phyloP scores from a whole-genome alignment of 495 filamentous ascomycete genomes.

The Chaetomidium leptoderma region DNA sequence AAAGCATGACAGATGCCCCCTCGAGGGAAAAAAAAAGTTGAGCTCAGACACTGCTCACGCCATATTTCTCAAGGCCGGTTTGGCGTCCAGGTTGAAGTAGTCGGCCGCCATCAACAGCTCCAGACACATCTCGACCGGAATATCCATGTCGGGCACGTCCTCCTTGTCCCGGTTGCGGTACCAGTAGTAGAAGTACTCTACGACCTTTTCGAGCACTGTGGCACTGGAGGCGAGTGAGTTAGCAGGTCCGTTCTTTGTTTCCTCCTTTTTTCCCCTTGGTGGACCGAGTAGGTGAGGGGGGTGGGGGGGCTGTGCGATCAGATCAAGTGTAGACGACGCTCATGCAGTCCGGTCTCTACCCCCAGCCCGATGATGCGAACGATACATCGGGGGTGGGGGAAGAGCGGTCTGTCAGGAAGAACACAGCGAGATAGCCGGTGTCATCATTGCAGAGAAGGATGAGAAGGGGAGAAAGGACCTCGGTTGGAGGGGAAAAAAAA shows the following conservation, averaged over 20 bases:
- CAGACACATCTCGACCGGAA: conserved; percentile 79
- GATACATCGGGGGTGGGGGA: not conserved
- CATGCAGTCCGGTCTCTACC: conserved; percentile 39
- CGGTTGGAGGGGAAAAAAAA: not conserved
- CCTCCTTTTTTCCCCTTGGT: not conserved
- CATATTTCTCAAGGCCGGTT: not conserved
- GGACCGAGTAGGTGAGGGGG: not conserved
- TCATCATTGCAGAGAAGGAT: conserved; percentile 35
- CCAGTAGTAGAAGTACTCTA: conserved; percentile 87
- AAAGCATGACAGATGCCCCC: not conserved
- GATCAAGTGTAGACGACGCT: conserved; percentile 56
- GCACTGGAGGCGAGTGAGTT: conserved; percentile 52
- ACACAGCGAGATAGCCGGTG: conserved; percentile 37
- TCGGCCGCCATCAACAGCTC: conserved; percentile 90
- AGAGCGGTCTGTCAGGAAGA: conserved; percentile 37
- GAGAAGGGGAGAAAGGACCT: conserved; percentile 5
- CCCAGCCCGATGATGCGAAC: not conserved
- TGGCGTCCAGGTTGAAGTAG: conserved; percentile 55
- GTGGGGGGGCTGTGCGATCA: conserved; percentile 33
- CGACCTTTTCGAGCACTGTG: conserved; percentile 80
- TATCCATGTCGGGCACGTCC: conserved; percentile 88
- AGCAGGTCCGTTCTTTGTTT: not conserved
- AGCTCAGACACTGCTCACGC: not conserved
- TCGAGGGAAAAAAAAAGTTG: not conserved
- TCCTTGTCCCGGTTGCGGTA: conserved; percentile 70